Percentiles rank a stretch among this genome's conserved stretches.
Evolutionary conservation across 2,329 filamentous ascomycete genomes (phyloP).

Genomic region (Thielaviopsis populi): DNA sequence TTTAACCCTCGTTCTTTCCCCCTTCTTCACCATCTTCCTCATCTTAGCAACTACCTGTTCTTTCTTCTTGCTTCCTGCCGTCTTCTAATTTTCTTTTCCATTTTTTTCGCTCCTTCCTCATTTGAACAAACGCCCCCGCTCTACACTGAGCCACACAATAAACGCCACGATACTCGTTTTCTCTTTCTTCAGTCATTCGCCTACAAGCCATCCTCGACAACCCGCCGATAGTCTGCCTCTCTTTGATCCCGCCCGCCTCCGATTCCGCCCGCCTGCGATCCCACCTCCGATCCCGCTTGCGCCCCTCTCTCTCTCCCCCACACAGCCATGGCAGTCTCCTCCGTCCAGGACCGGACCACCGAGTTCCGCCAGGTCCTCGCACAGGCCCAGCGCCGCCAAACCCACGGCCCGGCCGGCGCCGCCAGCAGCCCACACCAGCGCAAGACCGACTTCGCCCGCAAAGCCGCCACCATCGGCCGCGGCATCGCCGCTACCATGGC

Average conservation of each 20-base stretch:
- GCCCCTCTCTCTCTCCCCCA: conserved; percentile 12
- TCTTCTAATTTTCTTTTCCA: not conserved
- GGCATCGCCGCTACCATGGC: conserved; percentile 87
- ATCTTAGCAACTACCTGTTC: not conserved
- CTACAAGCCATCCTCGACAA: not conserved
- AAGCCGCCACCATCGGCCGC: conserved; percentile 79
- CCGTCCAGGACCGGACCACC: conserved; percentile 89
- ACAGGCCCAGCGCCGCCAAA: conserved; percentile 69
- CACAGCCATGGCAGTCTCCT: conserved; percentile 44
- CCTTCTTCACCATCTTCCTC: not conserved
- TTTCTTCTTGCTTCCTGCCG: not conserved
- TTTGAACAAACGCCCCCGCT: not conserved
- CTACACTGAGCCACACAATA: not conserved
- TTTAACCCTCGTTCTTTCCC: not conserved
- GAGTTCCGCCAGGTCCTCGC: conserved; percentile 88
- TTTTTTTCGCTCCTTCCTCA: not conserved
- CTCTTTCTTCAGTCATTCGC: not conserved
- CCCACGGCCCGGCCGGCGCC: conserved; percentile 58
- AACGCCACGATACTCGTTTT: not conserved
- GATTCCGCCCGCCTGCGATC: not conserved
- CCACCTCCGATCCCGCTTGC: not conserved
- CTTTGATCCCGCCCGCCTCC: not conserved
- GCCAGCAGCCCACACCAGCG: conserved; percentile 24
- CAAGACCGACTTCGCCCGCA: conserved; percentile 82
- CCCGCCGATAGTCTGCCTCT: too few species aligned